These are phyloP conservation scores for Capsella rubella DNA, from an alignment of 441 rosid species.

Conservation along the genomic window DNA sequence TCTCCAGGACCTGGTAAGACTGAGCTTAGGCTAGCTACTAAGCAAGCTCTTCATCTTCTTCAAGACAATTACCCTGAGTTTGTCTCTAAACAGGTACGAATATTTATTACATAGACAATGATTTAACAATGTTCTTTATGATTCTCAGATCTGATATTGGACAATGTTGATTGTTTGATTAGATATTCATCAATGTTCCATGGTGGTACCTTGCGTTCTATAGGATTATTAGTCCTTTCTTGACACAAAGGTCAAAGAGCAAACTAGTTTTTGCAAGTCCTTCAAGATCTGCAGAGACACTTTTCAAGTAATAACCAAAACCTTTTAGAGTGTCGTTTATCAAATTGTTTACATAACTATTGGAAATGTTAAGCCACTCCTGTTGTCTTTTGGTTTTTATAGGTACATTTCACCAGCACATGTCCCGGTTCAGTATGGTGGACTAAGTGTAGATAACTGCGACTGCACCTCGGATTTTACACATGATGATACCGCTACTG, in stretches of 20 bases:
- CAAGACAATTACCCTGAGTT: slow-evolving; percentile 97
- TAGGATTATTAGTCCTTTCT: slow-evolving; percentile 83
- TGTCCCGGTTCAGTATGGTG: slow-evolving; percentile 85
- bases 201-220: slow-evolving; percentile 97
- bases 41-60: slow-evolving; percentile 84
- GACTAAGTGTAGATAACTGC: slow-evolving; percentile 70
- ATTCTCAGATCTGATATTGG: slow-evolving; percentile 15
- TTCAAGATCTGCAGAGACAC: slow-evolving; percentile 54
- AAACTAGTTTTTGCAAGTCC: slow-evolving; percentile 61
- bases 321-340: not conserved
- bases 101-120: not conserved
- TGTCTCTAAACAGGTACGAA: slow-evolving; percentile 83
- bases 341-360: not conserved
- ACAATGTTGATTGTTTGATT: slow-evolving; percentile 12
- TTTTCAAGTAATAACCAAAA: slow-evolving; percentile 48
- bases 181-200: slow-evolving; percentile 97
- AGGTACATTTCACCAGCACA: slow-evolving; percentile 74
- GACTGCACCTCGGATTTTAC: slow-evolving; percentile 69
- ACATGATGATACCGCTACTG: slow-evolving; percentile 59
- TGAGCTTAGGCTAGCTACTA: slow-evolving; percentile 83
- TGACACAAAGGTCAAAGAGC: slow-evolving; percentile 93
- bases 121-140: not conserved
- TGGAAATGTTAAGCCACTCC: slow-evolving; percentile 1
- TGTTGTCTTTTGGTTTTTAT: slow-evolving; percentile 18
- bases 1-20: slow-evolving; percentile 81